Evolutionary conservation across 495 filamentous ascomycete species (phyloP).

Genomic region (Neurospora sp.): DNA sequence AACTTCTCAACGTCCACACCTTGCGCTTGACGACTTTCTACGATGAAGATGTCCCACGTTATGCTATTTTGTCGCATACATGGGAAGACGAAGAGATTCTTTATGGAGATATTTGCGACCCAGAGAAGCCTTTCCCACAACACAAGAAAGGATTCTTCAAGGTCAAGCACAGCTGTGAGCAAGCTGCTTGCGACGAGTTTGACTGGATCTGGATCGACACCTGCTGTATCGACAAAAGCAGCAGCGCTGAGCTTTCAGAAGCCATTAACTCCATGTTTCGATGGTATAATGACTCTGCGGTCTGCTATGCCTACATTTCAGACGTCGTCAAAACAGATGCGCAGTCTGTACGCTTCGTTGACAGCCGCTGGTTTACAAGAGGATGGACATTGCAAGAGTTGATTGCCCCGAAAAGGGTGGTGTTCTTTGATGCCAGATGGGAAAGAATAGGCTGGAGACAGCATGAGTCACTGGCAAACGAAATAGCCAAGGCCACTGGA

Average conservation of each 20-base stretch:
- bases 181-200: slow-evolving; percentile 9
- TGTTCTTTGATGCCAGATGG: slow-evolving; percentile 15
- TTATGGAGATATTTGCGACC: neutral
- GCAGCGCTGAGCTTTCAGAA: slow-evolving; percentile 16
- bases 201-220: slow-evolving; percentile 20
- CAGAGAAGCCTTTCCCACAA: neutral
- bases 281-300: slow-evolving; percentile 12
- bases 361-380: slow-evolving; percentile 15
- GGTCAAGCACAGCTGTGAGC: slow-evolving; percentile 1
- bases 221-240: slow-evolving; percentile 17
- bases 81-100: slow-evolving; percentile 14
- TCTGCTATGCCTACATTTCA: slow-evolving; percentile 18
- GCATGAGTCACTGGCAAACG: slow-evolving; percentile 5
- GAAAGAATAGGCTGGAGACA: slow-evolving; percentile 1
- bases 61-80: slow-evolving; percentile 13
- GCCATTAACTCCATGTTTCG: slow-evolving; percentile 19
- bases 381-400: slow-evolving; percentile 21
- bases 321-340: slow-evolving; percentile 5
- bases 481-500: neutral
- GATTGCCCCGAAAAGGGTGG: slow-evolving; percentile 11
- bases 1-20: slow-evolving; percentile 1
- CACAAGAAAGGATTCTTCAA: neutral
- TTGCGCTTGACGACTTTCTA: neutral
- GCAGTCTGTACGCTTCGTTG: slow-evolving; percentile 4
- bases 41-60: neutral